phyloP scores from a whole-genome alignment of 495 filamentous ascomycete genomes.

The Penicillium psychrofluorescens region DNA sequence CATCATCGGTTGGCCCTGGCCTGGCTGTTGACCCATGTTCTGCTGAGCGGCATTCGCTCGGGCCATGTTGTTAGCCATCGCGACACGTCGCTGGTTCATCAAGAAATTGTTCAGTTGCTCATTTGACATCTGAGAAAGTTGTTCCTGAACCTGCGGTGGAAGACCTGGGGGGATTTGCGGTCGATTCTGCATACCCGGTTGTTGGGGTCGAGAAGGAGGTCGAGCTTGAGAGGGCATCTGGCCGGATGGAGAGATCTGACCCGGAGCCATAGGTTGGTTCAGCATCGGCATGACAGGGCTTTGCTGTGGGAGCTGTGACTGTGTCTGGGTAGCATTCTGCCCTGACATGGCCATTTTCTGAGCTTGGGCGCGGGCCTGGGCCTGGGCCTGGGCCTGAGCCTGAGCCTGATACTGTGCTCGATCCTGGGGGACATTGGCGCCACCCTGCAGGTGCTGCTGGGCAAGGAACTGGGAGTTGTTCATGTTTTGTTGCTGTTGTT shows the following conservation, averaged over 20 bases:
- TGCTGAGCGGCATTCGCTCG: slow-evolving; percentile 19
- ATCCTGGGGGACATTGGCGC: slow-evolving; percentile 32
- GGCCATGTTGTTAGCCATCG: slow-evolving; percentile 20
- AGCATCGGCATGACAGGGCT: slow-evolving; percentile 53
- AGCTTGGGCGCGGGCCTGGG: slow-evolving; percentile 36
- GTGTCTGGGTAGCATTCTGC: slow-evolving; percentile 27
- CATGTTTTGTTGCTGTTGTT: slow-evolving; percentile 27
- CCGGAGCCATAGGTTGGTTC: slow-evolving; percentile 48
- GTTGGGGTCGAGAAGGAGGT: slow-evolving; percentile 30
- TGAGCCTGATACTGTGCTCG: slow-evolving; percentile 33
- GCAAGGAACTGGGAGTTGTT: slow-evolving; percentile 35
- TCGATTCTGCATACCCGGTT: slow-evolving; percentile 27
- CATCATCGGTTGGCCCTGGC: slow-evolving; percentile 30
- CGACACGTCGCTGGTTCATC: slow-evolving; percentile 27
- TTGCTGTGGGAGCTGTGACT: slow-evolving; percentile 39
- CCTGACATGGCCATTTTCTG: slow-evolving; percentile 39
- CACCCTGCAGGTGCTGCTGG: slow-evolving; percentile 34
- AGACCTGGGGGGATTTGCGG: slow-evolving; percentile 28
- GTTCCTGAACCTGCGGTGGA: slow-evolving; percentile 28
- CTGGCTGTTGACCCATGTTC: slow-evolving; percentile 28
- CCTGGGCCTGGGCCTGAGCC: slow-evolving; percentile 30
- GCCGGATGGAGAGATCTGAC: slow-evolving; percentile 34
- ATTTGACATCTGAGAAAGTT: slow-evolving; percentile 23
- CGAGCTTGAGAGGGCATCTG: slow-evolving; percentile 31
- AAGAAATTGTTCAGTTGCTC: slow-evolving; percentile 31